phyloP scores from a whole-genome alignment of 768 basidiomycete genomes.

The Naganishia vaughanmartiniae region DNA sequence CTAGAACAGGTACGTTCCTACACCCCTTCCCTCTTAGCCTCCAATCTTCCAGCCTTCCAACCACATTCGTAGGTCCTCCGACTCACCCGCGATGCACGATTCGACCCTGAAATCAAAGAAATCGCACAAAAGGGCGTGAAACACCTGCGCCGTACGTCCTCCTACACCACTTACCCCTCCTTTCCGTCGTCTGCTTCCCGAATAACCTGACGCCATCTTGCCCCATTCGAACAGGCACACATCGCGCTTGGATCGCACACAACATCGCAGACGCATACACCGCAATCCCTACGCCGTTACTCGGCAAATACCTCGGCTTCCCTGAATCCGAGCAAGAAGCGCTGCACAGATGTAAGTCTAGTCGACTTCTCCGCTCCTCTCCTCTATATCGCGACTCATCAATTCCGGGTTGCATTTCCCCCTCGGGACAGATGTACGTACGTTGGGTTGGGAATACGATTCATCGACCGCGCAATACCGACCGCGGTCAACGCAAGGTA shows the following conservation, averaged over 20 bases:
- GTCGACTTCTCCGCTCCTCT: neutral
- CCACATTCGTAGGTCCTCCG: neutral
- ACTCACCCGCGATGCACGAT: conserved; percentile 8
- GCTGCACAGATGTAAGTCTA: conserved; percentile 3
- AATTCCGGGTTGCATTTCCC: no score
- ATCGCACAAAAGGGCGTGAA: neutral
- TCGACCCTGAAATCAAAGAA: conserved; percentile 9
- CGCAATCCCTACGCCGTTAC: neutral
- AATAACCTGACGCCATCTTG: neutral
- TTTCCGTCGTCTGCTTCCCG: neutral
- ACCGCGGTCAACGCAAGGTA: neutral
- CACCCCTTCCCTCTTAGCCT: no score
- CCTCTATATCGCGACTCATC: neutral
- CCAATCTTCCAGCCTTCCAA: neutral
- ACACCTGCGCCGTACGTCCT: neutral
- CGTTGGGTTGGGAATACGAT: neutral
- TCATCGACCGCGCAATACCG: neutral
- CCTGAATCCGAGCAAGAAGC: neutral
- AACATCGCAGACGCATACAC: neutral
- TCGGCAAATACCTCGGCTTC: neutral
- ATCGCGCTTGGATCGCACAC: neutral
- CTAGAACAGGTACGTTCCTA: conserved; percentile 1
- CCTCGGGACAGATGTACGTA: conserved; percentile 7
- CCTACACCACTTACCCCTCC: neutral
- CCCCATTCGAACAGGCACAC: neutral